Evolutionary conservation across 2,329 filamentous ascomycete species (phyloP).

Genomic region (Epichloe sp.): DNA sequence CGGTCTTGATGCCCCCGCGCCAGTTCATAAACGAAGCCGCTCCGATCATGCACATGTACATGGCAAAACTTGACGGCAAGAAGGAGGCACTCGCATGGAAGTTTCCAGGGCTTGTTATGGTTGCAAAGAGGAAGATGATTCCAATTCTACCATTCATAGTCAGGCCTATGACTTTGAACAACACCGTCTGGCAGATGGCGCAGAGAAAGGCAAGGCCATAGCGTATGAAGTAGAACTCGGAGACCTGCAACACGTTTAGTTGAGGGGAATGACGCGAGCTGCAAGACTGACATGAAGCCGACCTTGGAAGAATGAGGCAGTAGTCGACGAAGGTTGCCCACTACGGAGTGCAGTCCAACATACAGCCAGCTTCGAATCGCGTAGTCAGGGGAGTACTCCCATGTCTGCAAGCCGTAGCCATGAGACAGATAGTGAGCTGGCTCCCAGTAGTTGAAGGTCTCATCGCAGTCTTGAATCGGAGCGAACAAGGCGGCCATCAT

Average conservation of each 20-base stretch:
- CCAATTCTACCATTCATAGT: constrained; percentile 74
- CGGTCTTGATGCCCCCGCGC: constrained; percentile 65
- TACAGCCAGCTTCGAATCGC: constrained; percentile 95
- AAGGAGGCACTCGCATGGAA: constrained; percentile 83
- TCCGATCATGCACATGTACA: constrained; percentile 85
- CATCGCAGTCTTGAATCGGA: constrained; percentile 95
- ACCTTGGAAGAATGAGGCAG: constrained; percentile 49
- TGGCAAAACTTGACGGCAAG: constrained; percentile 88
- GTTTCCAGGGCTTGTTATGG: constrained; percentile 74
- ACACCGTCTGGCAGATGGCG: constrained; percentile 66
- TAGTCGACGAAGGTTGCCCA: constrained; percentile 54
- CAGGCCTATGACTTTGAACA: constrained; percentile 66
- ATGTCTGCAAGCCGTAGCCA: constrained; percentile 88
- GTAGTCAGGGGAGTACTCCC: constrained; percentile 98
- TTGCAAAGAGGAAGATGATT: constrained; percentile 67
- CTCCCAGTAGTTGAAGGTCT: constrained; percentile 99
- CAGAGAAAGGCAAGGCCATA: constrained; percentile 62
- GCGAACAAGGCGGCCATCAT: constrained; percentile 65
- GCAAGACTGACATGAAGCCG: neutral
- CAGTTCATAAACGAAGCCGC: constrained; percentile 85
- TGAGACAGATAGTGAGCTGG: constrained; percentile 88
- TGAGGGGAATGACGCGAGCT: neutral
- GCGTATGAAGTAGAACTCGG: constrained; percentile 82
- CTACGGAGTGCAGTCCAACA: constrained; percentile 60
- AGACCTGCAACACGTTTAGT: constrained; percentile 26